phyloP scores from a whole-genome alignment of 2,329 filamentous ascomycete species.

The Amauroascus verrucosus region DNA sequence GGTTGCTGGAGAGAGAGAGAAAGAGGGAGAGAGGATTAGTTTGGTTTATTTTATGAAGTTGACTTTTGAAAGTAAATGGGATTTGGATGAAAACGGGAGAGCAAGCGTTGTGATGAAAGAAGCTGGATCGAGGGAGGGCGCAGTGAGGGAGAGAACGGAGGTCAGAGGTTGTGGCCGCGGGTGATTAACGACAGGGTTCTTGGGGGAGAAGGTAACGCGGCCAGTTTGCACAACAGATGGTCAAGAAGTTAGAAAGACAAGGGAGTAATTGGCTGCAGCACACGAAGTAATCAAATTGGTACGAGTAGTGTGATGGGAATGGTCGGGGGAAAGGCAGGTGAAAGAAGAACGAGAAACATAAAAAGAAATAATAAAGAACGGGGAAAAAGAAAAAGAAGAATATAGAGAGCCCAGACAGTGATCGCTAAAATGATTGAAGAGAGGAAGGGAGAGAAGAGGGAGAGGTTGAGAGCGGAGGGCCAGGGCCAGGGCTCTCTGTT shows the following conservation, averaged over 20 bases:
- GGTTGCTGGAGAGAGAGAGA: not conserved
- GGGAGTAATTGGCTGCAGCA: conserved; percentile 1
- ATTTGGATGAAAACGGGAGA: not conserved
- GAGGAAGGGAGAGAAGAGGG: too few species aligned
- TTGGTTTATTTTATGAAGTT: too few species aligned
- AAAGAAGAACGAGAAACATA: not conserved
- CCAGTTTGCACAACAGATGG: conserved; percentile 1
- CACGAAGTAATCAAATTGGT: not conserved
- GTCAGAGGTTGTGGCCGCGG: too few species aligned
- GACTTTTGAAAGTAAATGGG: not conserved
- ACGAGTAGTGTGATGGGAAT: not conserved
- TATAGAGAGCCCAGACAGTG: not conserved
- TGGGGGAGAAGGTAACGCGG: conserved; percentile 2
- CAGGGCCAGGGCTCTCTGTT: not conserved
- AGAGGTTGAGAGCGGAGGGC: too few species aligned
- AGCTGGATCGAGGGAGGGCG: not conserved
- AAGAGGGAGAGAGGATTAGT: not conserved
- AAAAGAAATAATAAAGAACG: not conserved
- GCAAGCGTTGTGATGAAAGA: not conserved
- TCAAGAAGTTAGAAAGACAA: not conserved
- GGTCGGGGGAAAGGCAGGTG: not conserved
- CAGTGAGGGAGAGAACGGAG: not conserved
- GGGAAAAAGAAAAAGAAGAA: not conserved
- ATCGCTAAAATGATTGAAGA: too few species aligned
- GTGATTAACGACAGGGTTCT: not conserved